Base-by-base conservation (phyloP, 2,329 filamentous ascomycete genomes). In the Chaetomium sp. region DNA sequence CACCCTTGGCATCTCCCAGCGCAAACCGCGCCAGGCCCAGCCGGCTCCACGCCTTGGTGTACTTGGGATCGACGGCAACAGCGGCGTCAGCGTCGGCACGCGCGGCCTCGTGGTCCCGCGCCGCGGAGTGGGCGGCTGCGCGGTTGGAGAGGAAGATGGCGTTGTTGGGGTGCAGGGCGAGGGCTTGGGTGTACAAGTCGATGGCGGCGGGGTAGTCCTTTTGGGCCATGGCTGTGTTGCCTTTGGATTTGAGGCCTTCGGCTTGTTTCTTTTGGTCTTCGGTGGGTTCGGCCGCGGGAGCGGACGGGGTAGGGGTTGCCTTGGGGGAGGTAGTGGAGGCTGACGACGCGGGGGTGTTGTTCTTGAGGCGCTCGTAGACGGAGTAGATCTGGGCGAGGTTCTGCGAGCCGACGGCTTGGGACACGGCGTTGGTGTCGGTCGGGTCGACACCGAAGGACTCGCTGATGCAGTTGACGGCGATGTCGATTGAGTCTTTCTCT, bases 91-190 rank as follows among this genome's bases (percentile, higher is more conserved):
- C 94, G 71, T 99, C 94, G 59, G 86, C 79, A 65, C 84, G 85
- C 10, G 94, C 94, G 60, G 88, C 85, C 59, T 87, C 84, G 76
- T 97, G 91, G 73, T 96, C 86, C 65, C 85, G 83, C 59, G 84
- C 84, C 27, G 90, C 92, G 34, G 86, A 91, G 79, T 95, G 89
- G 5, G 94, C 94, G 47, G 94, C 94, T 9, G 94, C 94, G 63
- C 94, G 90, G 82, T 99, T 99, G 61, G 90, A 96, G 42, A 99
- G 87, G 79, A 94, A 99, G 73, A 99, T 94, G 41, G 91, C 89
- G 76, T 99, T 97, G 62, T 82, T 78, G 1, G 94, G 90, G 64
- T 89, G 76, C 52, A 96, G 78, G 54, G 82, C 79, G 33, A 99
- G 84, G 4, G 94, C 94, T 72, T 92, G 80, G 33, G 89, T 89